A percentile compares a stretch with the other conserved stretches of the same genome.
Evolutionary conservation across 768 basidiomycete genomes (phyloP).

Genomic region (Amanita pseudoporphyria): DNA sequence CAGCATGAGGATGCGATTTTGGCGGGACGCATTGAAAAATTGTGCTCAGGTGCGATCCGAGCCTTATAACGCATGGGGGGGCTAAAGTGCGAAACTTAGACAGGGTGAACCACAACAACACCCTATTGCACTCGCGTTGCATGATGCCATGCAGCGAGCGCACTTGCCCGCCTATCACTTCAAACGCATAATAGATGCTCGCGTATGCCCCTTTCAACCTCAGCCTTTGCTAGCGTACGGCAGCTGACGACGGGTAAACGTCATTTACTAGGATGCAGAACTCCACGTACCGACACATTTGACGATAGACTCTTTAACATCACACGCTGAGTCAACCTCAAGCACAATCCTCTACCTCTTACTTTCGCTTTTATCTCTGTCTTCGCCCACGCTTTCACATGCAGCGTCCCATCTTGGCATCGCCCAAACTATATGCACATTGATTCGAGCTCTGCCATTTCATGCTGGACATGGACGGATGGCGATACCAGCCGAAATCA

Average conservation of each 20-base stretch:
- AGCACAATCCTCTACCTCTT: slow-evolving; percentile 72
- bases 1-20: slow-evolving; percentile 82
- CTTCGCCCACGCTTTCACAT: slow-evolving; percentile 52
- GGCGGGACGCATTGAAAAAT: slow-evolving; percentile 69
- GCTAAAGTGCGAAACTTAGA: background rate
- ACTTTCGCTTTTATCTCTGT: slow-evolving; percentile 53
- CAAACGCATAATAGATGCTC: slow-evolving; percentile 75
- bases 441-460: slow-evolving; percentile 70
- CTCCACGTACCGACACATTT: slow-evolving; percentile 54
- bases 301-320: slow-evolving; percentile 56
- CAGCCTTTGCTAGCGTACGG: background rate
- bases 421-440: slow-evolving; percentile 59
- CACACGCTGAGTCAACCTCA: slow-evolving; percentile 73
- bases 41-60: slow-evolving; percentile 48
- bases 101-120: slow-evolving; percentile 73
- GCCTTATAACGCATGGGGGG: background rate
- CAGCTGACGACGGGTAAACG: background rate
- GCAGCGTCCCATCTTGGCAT: slow-evolving; percentile 76
- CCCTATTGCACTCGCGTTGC: slow-evolving; percentile 69
- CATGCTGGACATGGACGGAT: slow-evolving; percentile 64
- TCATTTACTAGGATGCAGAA: slow-evolving; percentile 45
- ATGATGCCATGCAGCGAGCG: slow-evolving; percentile 38
- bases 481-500: slow-evolving; percentile 75
- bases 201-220: slow-evolving; percentile 37
- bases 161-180: slow-evolving; percentile 67